Evolutionary conservation across 768 basidiomycete genomes (phyloP).

Genomic region (Amanita rubescens): DNA sequence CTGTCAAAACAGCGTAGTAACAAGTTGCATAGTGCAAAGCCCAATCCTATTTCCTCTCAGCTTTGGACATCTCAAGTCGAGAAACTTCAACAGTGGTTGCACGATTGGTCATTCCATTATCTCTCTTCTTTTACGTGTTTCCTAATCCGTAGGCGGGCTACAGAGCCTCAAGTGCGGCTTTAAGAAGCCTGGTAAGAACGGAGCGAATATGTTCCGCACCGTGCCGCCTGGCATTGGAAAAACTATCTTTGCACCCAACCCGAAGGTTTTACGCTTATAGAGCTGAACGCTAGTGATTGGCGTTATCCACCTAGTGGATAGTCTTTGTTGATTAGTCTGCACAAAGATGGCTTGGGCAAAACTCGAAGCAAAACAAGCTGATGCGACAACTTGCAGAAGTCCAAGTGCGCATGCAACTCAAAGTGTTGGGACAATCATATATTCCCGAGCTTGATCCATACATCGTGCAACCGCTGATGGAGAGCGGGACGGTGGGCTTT

Average conservation of each 20-base stretch:
- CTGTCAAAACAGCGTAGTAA: background rate
- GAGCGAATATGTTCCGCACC: conserved; percentile 80
- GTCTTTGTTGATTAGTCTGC: background rate
- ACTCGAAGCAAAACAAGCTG: conserved; percentile 87
- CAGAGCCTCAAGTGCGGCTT: conserved; percentile 66
- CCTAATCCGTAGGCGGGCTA: conserved; percentile 42
- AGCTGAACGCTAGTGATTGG: conserved; percentile 89
- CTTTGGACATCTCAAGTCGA: conserved; percentile 92
- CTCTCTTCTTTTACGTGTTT: background rate
- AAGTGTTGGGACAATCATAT: conserved; percentile 89
- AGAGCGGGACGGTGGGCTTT: conserved; percentile 64
- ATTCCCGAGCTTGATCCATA: conserved; percentile 81
- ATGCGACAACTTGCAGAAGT: conserved; percentile 77
- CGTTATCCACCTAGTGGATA: background rate
- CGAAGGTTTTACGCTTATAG: conserved; percentile 87
- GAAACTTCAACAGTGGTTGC: conserved; percentile 81
- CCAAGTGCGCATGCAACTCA: conserved; percentile 92
- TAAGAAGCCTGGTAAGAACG: conserved; percentile 91
- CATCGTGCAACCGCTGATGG: conserved; percentile 72
- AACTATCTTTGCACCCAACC: conserved; percentile 90
- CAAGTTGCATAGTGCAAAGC: conserved; percentile 14
- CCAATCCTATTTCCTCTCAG: conserved; percentile 47
- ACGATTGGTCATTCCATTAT: conserved; percentile 57
- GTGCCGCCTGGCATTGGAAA: conserved; percentile 96
- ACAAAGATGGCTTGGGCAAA: conserved; percentile 91